Percentiles rank a stretch among this genome's conserved stretches.
These are phyloP conservation scores for Fusarium nematophilum DNA, from an alignment of 2,329 filamentous ascomycete species.

Conservation along the genomic window DNA sequence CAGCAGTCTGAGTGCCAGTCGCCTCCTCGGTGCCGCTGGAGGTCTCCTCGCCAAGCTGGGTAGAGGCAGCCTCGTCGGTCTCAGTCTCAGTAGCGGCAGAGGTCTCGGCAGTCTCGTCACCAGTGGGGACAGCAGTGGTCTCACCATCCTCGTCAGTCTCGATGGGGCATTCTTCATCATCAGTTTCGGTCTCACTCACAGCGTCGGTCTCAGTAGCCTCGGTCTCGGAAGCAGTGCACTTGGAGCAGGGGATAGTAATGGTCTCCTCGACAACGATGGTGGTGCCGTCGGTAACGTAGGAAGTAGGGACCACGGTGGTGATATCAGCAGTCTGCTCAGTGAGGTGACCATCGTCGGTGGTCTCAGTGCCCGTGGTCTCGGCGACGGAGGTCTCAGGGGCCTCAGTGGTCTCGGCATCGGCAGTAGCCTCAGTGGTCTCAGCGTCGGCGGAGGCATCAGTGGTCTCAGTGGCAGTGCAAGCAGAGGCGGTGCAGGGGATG, in stretches of 20 bases:
- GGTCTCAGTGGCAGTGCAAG: no score
- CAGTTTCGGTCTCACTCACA: conserved; percentile 5
- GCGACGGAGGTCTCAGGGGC: conserved; percentile 22
- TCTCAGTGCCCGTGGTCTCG: no score
- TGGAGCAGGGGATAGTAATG: conserved; percentile 2
- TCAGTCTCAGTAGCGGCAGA: conserved; percentile 18
- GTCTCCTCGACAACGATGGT: conserved; percentile 5
- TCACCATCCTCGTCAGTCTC: conserved; percentile 15
- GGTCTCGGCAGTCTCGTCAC: conserved; percentile 4
- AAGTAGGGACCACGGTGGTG: neutral
- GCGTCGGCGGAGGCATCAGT: no score
- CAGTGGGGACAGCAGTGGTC: conserved; percentile 5
- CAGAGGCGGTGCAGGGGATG: conserved; percentile 3
- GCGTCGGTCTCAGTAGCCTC: conserved; percentile 21
- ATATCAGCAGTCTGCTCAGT: no score
- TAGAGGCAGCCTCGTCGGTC: conserved; percentile 15
- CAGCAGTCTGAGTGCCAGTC: conserved; percentile 24
- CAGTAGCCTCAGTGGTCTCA: no score
- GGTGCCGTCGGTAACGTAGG: neutral
- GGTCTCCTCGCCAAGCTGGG: conserved; percentile 16
- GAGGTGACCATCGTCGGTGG: no score
- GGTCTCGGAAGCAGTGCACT: conserved; percentile 12
- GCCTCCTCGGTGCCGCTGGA: conserved; percentile 8
- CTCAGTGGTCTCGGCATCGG: neutral
- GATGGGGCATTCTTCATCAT: conserved; percentile 15